Conservation (phyloP, 371 early-diverging fungal genomes). For the Synchytrium microbalum region DNA sequence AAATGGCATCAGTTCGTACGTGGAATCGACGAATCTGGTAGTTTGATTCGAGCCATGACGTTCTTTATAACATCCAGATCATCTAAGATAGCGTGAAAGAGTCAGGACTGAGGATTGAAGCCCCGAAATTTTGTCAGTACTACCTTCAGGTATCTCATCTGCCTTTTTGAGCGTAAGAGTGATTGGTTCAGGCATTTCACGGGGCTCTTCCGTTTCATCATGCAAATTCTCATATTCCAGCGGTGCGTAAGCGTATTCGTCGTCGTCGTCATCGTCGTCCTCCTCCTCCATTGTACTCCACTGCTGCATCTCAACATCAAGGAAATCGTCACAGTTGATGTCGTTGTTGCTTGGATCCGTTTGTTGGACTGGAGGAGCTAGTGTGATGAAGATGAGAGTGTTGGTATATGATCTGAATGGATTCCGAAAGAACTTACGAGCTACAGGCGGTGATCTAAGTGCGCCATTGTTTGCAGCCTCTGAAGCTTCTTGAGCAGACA, state of each 20-base stretch:
- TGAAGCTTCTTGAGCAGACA: no score
- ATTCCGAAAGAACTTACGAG: no score
- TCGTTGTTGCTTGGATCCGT: no score
- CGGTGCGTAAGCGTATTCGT: slow-evolving; percentile 1
- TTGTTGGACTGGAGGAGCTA: no score
- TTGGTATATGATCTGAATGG: no score
- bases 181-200: not conserved
- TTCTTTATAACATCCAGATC: not conserved
- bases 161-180: not conserved
- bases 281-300: no score
- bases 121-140: not conserved
- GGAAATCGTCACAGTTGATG: no score
- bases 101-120: not conserved
- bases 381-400: no score
- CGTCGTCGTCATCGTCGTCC: not conserved
- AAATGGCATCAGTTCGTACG: not conserved
- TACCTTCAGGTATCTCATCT: slow-evolving; percentile 1
- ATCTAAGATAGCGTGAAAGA: not conserved
- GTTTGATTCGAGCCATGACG: not conserved
- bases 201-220: not conserved
- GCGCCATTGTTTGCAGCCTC: no score
- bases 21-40: slow-evolving; percentile 3
- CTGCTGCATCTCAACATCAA: no score
- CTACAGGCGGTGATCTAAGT: no score
- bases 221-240: not conserved